Evolutionary conservation across 106 monocot genomes (phyloP).

Genomic region (Allium cepa): DNA sequence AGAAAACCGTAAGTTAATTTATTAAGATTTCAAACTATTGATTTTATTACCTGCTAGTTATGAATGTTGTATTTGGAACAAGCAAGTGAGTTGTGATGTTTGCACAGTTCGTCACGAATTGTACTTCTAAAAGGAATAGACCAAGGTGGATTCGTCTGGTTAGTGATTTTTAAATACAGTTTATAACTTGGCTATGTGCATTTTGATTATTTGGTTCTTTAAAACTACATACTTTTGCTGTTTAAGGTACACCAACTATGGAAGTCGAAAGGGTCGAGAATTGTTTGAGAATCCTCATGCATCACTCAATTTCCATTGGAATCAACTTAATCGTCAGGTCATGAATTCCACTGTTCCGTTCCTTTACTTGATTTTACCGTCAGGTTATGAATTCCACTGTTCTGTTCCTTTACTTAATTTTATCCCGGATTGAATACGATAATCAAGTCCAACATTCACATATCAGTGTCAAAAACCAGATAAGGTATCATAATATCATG

Average conservation of each 20-base stretch:
- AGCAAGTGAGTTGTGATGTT: neutral
- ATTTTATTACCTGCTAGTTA: neutral
- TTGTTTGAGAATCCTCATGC: constrained; percentile 80
- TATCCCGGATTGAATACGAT: too few species aligned
- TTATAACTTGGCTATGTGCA: neutral
- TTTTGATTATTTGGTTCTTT: neutral
- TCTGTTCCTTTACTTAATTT: too few species aligned
- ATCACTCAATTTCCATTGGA: constrained; percentile 88
- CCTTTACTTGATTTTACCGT: too few species aligned
- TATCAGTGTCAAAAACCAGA: too few species aligned
- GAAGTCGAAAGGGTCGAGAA: constrained; percentile 66
- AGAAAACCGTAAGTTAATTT: constrained; percentile 56
- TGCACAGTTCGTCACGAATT: constrained; percentile 79
- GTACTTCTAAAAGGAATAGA: constrained; percentile 89
- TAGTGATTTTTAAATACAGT: constrained; percentile 13
- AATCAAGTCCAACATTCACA: too few species aligned
- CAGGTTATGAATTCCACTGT: too few species aligned
- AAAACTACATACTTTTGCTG: constrained; percentile 2
- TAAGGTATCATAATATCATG: too few species aligned
- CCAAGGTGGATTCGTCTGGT: constrained; percentile 85
- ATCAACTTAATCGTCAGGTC: constrained; percentile 81
- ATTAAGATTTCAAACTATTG: neutral
- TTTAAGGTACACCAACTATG: constrained; percentile 92
- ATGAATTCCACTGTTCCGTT: neutral
- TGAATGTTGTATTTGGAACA: neutral